Conservation (phyloP, 83 land plant genomes). For the Thuja plicata region DNA sequence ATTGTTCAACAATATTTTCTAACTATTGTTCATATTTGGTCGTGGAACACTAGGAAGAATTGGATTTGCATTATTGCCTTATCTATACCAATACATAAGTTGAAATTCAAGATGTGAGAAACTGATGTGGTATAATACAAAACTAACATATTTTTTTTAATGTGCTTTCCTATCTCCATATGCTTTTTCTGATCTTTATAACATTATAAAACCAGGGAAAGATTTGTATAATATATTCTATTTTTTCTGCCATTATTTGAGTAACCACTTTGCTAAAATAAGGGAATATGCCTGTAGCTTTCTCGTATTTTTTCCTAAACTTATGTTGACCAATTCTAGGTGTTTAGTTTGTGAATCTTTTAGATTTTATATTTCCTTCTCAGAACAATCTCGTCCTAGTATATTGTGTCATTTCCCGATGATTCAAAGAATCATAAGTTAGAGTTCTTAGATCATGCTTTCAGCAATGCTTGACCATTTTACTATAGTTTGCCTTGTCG, state of each 20-base stretch:
- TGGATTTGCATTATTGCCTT: not conserved
- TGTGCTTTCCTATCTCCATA: not conserved
- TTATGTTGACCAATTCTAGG: not conserved
- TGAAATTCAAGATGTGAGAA: not conserved
- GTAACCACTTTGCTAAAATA: not conserved
- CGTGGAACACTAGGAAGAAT: not conserved
- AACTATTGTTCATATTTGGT: not conserved
- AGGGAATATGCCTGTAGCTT: not conserved
- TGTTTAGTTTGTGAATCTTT: not conserved
- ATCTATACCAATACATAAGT: not conserved
- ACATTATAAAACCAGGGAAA: not conserved
- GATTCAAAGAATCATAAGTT: not conserved
- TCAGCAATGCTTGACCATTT: not conserved
- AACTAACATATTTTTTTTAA: not conserved
- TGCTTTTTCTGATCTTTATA: not conserved
- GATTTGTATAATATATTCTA: not conserved
- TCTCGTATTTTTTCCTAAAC: not conserved
- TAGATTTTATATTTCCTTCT: not conserved
- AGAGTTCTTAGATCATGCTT: not conserved
- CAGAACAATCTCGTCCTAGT: not conserved
- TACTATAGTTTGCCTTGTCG: not conserved
- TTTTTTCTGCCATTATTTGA: not conserved
- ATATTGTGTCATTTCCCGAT: not conserved
- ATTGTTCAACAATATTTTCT: not conserved
- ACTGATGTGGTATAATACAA: not conserved